Conservation (phyloP, 371 early-diverging fungal genomes). For the Vavraia culicis region DNA sequence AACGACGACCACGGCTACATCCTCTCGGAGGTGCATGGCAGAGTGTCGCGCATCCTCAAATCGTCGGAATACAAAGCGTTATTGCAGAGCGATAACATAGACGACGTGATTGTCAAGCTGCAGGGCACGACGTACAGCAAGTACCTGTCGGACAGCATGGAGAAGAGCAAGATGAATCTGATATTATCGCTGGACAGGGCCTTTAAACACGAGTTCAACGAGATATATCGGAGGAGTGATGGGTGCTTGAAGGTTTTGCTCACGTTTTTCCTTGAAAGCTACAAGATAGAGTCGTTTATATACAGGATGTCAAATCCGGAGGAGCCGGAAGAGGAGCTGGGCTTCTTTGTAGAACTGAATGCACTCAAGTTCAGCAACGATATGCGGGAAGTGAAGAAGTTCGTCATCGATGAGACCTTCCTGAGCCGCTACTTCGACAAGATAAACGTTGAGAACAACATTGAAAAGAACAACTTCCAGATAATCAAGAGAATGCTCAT, state of each 20-base stretch:
- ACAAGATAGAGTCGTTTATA: conserved; percentile 30
- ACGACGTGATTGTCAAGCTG: conserved; percentile 9
- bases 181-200: conserved; percentile 18
- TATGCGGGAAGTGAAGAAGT: conserved; percentile 28
- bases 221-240: conserved; percentile 2
- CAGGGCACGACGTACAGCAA: background rate
- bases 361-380: conserved; percentile 27
- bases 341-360: conserved; percentile 24
- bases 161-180: conserved; percentile 9
- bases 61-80: background rate
- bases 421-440: conserved; percentile 20
- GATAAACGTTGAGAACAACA: conserved; percentile 14
- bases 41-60: background rate
- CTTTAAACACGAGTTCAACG: conserved; percentile 20
- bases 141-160: conserved; percentile 16
- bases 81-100: conserved; percentile 1
- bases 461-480: conserved; percentile 25
- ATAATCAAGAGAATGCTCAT: conserved; percentile 12
- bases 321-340: conserved; percentile 21
- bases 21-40: conserved; percentile 2
- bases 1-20: background rate
- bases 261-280: conserved; percentile 24
- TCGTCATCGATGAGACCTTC: conserved; percentile 27
- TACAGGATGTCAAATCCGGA: conserved; percentile 16
- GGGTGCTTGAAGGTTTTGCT: conserved; percentile 3